Evolutionary conservation across 2,329 filamentous ascomycete species (phyloP).

Genomic region (Calycina herbarum): DNA sequence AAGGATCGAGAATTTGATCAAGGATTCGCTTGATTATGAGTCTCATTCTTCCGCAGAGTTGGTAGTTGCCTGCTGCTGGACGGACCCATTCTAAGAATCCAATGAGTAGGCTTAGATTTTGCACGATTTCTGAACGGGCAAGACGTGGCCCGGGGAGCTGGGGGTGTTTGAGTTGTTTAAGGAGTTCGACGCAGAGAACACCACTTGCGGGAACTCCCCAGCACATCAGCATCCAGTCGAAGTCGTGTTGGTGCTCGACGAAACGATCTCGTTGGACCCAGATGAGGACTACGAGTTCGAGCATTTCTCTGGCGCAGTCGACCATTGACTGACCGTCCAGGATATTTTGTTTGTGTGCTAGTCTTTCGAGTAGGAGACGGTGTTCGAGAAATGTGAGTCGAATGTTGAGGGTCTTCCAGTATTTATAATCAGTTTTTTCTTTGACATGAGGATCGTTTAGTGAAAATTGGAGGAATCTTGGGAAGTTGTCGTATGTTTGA

Average conservation of each 20-base stretch:
- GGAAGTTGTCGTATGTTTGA: conserved; percentile 41
- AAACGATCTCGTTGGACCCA: conserved; percentile 53
- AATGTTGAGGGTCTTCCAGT: conserved; percentile 47
- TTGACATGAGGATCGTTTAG: conserved; percentile 43
- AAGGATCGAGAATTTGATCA: conserved; percentile 49
- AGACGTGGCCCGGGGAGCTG: conserved; percentile 40
- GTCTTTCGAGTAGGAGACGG: conserved; percentile 57
- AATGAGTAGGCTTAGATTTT: conserved; percentile 52
- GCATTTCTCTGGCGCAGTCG: conserved; percentile 48
- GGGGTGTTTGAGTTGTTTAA: conserved; percentile 43
- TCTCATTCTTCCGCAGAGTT: conserved; percentile 49
- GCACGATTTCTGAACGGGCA: conserved; percentile 50
- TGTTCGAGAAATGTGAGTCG: conserved; percentile 55
- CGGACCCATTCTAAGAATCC: conserved; percentile 53
- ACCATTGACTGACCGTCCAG: conserved; percentile 44
- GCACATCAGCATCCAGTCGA: conserved; percentile 51
- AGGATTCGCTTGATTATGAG: conserved; percentile 51
- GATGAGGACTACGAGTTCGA: conserved; percentile 46
- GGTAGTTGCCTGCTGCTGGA: conserved; percentile 49
- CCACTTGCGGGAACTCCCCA: conserved; percentile 51
- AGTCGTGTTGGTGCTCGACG: conserved; percentile 43
- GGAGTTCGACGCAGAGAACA: conserved; percentile 51
- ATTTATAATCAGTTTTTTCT: conserved; percentile 40
- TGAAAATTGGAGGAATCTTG: conserved; percentile 38
- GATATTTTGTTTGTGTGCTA: conserved; percentile 49